Conservation (phyloP, 2,329 filamentous ascomycete genomes). For the Arthrobotrys musiformis region DNA sequence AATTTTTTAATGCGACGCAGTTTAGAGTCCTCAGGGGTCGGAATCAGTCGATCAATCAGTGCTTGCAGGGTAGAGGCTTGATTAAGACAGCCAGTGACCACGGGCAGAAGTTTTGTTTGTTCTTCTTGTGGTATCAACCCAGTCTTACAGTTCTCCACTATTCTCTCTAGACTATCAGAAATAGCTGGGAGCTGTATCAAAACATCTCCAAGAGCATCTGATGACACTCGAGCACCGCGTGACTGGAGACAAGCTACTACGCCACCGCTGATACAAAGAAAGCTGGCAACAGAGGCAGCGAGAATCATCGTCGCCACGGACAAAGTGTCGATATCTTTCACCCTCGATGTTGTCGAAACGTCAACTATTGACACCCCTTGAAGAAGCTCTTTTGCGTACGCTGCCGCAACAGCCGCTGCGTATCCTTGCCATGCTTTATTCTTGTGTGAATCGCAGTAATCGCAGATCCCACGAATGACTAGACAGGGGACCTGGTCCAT, state of each 20-base stretch:
- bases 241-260: background rate
- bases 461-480: slow-evolving; percentile 8
- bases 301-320: background rate
- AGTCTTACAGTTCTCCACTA: background rate
- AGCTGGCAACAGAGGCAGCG: background rate
- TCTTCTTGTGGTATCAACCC: background rate
- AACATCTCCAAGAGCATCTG: background rate
- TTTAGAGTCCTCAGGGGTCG: background rate
- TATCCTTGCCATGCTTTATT: background rate
- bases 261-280: background rate
- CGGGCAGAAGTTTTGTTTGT: background rate
- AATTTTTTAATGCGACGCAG: background rate
- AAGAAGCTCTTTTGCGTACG: background rate
- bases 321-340: background rate
- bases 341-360: background rate
- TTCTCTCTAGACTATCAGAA: background rate
- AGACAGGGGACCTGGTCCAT: slow-evolving; percentile 2
- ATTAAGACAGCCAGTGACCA: background rate
- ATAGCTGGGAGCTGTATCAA: background rate
- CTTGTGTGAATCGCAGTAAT: slow-evolving; percentile 4
- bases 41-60: background rate
- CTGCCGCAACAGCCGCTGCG: background rate
- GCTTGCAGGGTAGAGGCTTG: background rate
- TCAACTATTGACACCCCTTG: background rate
- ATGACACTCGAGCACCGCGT: background rate